Evolutionary conservation across 2,329 filamentous ascomycete genomes (phyloP).

Genomic region (Pyrenophora teres): DNA sequence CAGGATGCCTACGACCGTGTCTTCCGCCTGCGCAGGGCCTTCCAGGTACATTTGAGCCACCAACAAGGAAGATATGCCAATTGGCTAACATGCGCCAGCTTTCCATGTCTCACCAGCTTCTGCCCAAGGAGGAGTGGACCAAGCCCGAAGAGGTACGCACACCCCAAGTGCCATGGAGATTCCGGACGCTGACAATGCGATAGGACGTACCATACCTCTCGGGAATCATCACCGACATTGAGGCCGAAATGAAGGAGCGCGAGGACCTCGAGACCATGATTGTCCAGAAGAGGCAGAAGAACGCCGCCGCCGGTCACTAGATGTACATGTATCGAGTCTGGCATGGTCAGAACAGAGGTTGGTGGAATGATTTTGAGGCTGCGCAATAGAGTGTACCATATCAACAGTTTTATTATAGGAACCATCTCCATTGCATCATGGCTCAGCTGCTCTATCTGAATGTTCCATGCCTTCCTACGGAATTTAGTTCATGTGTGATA

Average conservation of each 20-base stretch:
- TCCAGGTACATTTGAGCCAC: slow-evolving; percentile 66
- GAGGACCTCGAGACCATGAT: slow-evolving; percentile 70
- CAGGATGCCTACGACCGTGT: slow-evolving; percentile 96
- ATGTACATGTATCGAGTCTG: slow-evolving; percentile 26
- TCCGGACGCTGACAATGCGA: slow-evolving; percentile 19
- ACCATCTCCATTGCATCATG: slow-evolving; percentile 10
- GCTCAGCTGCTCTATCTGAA: no score
- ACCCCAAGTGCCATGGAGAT: not conserved
- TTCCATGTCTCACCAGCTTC: slow-evolving; percentile 68
- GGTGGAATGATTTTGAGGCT: slow-evolving; percentile 25
- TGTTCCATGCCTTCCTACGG: no score
- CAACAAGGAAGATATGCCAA: not conserved
- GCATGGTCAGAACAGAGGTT: slow-evolving; percentile 15
- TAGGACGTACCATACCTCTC: slow-evolving; percentile 71
- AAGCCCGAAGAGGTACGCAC: slow-evolving; percentile 66
- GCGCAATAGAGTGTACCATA: slow-evolving; percentile 51
- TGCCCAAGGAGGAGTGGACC: slow-evolving; percentile 69
- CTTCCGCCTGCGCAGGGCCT: slow-evolving; percentile 93
- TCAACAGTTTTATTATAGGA: slow-evolving; percentile 28
- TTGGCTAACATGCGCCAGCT: slow-evolving; percentile 54
- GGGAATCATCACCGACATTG: slow-evolving; percentile 70
- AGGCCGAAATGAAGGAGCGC: slow-evolving; percentile 69
- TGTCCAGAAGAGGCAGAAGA: slow-evolving; percentile 53
- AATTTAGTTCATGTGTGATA: no score
- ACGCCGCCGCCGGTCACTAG: slow-evolving; percentile 31